Percentiles rank a stretch among this genome's conserved stretches.
Conservation (phyloP, 441 rosid species). For the Brassica hybrid region DNA sequence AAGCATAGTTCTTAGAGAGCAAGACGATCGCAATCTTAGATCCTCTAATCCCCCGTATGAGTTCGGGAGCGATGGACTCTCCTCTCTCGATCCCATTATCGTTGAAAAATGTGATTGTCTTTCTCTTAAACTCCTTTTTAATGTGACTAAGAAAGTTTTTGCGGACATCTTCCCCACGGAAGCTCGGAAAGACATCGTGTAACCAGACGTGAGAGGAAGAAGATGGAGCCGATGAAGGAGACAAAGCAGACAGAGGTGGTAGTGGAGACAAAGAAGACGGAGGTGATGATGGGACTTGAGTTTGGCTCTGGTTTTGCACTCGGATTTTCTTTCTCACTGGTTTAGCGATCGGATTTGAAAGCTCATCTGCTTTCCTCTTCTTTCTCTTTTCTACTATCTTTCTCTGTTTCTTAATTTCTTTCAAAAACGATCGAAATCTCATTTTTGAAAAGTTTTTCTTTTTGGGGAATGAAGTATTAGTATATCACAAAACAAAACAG, state of each 20-base stretch:
- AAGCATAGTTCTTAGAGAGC: constrained; percentile 31
- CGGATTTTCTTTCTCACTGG: constrained; percentile 8
- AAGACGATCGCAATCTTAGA: constrained; percentile 23
- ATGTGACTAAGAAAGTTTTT: background rate
- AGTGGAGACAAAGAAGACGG: background rate
- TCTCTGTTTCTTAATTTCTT: background rate
- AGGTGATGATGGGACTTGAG: background rate
- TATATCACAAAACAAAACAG: background rate
- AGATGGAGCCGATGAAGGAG: background rate
- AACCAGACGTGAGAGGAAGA: background rate
- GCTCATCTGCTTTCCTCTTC: background rate
- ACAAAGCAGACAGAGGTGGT: background rate
- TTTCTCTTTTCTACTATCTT: background rate
- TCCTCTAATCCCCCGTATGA: constrained; percentile 23
- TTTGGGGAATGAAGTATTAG: background rate
- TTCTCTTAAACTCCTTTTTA: background rate
- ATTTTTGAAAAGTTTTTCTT: background rate
- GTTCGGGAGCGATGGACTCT: background rate
- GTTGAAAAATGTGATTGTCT: background rate
- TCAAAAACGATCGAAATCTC: constrained; percentile 4
- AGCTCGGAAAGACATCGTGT: constrained; percentile 1
- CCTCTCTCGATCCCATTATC: constrained; percentile 6
- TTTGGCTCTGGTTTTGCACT: background rate
- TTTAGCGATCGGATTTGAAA: background rate
- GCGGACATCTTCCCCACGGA: background rate